These are phyloP conservation scores for Triglochin maritima DNA, from an alignment of 106 monocot genomes.

Conservation along the genomic window DNA sequence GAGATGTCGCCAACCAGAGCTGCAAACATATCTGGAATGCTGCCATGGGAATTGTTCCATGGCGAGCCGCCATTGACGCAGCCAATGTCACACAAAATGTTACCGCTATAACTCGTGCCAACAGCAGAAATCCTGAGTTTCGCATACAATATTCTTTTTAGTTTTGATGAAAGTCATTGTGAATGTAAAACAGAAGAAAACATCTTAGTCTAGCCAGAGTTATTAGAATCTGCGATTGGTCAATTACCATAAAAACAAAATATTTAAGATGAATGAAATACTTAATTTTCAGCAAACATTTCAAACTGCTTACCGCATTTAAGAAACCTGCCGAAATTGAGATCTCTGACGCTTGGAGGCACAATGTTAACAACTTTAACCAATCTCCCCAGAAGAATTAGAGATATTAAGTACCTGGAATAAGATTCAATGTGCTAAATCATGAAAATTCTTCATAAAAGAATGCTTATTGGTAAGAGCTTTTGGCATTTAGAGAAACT, in stretches of 20 bases:
- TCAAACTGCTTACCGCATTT: constrained; percentile 6
- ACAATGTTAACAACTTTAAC: constrained; percentile 43
- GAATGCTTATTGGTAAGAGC: not conserved
- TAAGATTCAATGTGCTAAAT: not conserved
- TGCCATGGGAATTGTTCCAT: constrained; percentile 68
- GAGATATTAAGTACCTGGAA: constrained; percentile 58
- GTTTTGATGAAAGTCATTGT: too few relatives aligned
- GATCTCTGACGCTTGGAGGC: constrained; percentile 54
- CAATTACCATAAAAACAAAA: not conserved
- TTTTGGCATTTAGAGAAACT: constrained; percentile 4
- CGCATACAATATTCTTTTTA: not conserved
- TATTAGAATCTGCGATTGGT: not conserved
- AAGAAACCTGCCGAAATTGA: constrained; percentile 54
- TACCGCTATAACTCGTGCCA: constrained; percentile 79
- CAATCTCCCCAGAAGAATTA: constrained; percentile 55
- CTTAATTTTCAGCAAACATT: not conserved
- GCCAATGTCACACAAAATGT: constrained; percentile 84
- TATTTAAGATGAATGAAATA: too few relatives aligned
- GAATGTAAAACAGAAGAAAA: too few relatives aligned
- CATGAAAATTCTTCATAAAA: too few relatives aligned
- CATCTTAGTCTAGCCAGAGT: not conserved
- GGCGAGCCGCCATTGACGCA: constrained; percentile 67
- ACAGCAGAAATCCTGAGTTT: constrained; percentile 51
- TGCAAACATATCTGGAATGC: constrained; percentile 87
- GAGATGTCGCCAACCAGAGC: constrained; percentile 82